Base-by-base conservation (phyloP, 805 yeast species). In the Kuraishia floccosa region DNA sequence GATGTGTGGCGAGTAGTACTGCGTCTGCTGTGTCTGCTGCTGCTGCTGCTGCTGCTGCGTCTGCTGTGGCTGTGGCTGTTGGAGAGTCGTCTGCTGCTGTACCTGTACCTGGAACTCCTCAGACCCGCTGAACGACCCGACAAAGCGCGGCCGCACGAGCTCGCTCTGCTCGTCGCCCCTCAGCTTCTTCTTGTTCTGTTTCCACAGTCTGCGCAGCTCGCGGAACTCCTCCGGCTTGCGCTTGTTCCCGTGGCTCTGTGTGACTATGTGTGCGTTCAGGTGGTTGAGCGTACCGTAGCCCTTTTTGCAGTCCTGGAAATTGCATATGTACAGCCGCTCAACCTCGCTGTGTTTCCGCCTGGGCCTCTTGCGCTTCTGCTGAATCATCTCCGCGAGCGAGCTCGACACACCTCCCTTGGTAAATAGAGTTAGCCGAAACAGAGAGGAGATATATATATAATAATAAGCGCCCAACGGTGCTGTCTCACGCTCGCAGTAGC, bases 211-310 rank as follows among this genome's bases (percentile, higher is more conserved):
- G 30, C 77, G 54, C 21, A 70, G 53, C 35, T 63, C 65, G 40
- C 60, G 58, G 44, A 72, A 72, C 44, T 72, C 78, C 24, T 65
- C 65, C 1, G 78, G 76, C 23, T 53, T 50, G 22, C 78, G 54
- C 44, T 68, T 71, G 13, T 54, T 49, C 7, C 79, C 79, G 44
- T 72, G 79, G 11, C 54, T 56, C 35, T 72, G 76, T 38, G 65
- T 55, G 2, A 57, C 42, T 23, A 72, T 66, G 42, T 72, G 79
- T 10, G 76, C 71, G 40, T 72, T 72, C 22, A 72, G 49, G 44
- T 72, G 79, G 43, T 72, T 72, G 25, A 72, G 54, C 4, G 79
- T 72, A 10, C 79, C 79, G 41, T 72, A 72, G 6, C 69, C 65
- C 48, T 72, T 72, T 6, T 55, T 49, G 36, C 79, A 72, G 8